A percentile compares a stretch with the other conserved stretches of the same genome.
Evolutionary conservation across 176 grass and related monocot species (phyloP).

Genomic region (Ensete ventricosum): DNA sequence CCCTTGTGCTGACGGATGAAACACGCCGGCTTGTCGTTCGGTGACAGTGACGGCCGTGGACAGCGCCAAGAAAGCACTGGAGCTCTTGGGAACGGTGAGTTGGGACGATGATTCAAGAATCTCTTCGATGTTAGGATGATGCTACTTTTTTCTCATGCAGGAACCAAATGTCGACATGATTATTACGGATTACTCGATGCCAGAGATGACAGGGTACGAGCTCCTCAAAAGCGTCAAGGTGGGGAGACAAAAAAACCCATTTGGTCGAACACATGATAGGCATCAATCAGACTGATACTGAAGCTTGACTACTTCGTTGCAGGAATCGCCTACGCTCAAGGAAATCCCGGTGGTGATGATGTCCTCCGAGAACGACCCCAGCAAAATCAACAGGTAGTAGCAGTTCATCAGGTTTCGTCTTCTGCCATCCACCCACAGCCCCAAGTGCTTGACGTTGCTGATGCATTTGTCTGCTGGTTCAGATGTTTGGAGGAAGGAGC

Average conservation of each 20-base stretch:
- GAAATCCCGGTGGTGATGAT: constrained; percentile 90
- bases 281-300: no score
- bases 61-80: constrained; percentile 82
- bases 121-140: neutral
- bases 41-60: constrained; percentile 77
- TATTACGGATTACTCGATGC: constrained; percentile 96
- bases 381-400: constrained; percentile 51
- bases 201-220: constrained; percentile 90
- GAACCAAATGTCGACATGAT: constrained; percentile 90
- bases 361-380: constrained; percentile 92
- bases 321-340: constrained; percentile 65
- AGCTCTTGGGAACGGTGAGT: constrained; percentile 52
- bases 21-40: no score
- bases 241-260: neutral
- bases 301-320: neutral
- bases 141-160: constrained; percentile 2
- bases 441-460: no score
- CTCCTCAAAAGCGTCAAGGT: constrained; percentile 98
- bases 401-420: neutral
- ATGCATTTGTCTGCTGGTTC: no score
- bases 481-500: neutral
- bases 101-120: no score
- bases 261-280: no score
- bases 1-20: no score
- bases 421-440: no score